These are phyloP conservation scores for Dissophora ornata DNA, from an alignment of 192 early-diverging fungal genomes.

Conservation along the genomic window DNA sequence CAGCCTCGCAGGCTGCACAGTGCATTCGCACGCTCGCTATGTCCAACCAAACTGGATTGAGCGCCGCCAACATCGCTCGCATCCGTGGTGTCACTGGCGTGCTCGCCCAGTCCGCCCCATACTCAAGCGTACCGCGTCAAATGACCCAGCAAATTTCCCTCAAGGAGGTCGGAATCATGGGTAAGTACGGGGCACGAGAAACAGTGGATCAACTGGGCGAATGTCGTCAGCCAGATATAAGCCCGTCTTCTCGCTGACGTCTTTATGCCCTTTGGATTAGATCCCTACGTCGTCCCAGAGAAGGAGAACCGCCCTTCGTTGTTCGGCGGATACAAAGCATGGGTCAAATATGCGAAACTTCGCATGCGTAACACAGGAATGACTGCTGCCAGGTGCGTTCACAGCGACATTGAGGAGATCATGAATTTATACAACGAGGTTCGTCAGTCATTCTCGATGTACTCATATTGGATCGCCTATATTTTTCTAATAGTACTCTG, in stretches of 20 bases:
- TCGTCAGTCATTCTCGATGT: not conserved
- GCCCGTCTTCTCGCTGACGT: no score
- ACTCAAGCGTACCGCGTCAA: slow-evolving; percentile 53
- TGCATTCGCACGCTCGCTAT: slow-evolving; percentile 31
- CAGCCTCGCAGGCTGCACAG: slow-evolving; percentile 31
- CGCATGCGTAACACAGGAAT: slow-evolving; percentile 62
- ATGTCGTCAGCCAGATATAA: no score
- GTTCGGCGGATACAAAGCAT: slow-evolving; percentile 60
- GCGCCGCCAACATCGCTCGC: slow-evolving; percentile 15
- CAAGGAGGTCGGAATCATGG: slow-evolving; percentile 52
- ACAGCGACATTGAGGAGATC: no score
- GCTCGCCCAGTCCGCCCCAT: slow-evolving; percentile 33
- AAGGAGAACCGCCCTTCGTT: slow-evolving; percentile 56
- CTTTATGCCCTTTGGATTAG: slow-evolving; percentile 26
- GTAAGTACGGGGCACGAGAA: no score
- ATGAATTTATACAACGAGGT: no score
- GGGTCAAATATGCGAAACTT: slow-evolving; percentile 62
- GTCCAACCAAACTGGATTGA: slow-evolving; percentile 24
- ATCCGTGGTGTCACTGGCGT: slow-evolving; percentile 32
- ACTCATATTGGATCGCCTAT: no score
- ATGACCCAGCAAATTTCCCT: slow-evolving; percentile 38
- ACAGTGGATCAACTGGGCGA: no score
- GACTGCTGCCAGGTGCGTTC: slow-evolving; percentile 39
- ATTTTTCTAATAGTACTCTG: slow-evolving; percentile 42
- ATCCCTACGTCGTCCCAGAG: slow-evolving; percentile 64